Evolutionary conservation across 768 basidiomycete species (phyloP).

Genomic region (Suillus cothurnatus): DNA sequence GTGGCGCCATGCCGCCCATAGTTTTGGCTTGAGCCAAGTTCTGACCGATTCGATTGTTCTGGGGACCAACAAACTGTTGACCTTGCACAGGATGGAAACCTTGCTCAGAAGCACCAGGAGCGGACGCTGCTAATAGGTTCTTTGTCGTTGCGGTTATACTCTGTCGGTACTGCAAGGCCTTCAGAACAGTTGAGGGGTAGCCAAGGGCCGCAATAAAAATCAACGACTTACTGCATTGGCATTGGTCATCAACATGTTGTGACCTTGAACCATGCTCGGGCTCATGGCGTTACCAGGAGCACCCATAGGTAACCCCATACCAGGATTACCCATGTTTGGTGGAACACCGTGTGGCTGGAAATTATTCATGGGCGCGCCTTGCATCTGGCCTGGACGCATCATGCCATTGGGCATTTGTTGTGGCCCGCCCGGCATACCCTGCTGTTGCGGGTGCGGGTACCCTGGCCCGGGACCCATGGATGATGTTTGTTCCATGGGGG

Average conservation of each 20-base stretch:
- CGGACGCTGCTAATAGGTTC: constrained; percentile 25
- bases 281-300: constrained; percentile 34
- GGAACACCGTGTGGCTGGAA: constrained; percentile 34
- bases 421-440: constrained; percentile 36
- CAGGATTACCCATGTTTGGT: constrained; percentile 30
- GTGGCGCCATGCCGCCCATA: constrained; percentile 52
- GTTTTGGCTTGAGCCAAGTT: constrained; percentile 32
- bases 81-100: constrained; percentile 40
- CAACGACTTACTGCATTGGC: constrained; percentile 21
- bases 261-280: constrained; percentile 38
- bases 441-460: constrained; percentile 37
- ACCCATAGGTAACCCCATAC: constrained; percentile 37
- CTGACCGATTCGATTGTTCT: constrained; percentile 34
- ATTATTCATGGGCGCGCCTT: constrained; percentile 35
- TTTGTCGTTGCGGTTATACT: constrained; percentile 40
- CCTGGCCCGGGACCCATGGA: constrained; percentile 37
- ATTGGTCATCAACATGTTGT: constrained; percentile 37
- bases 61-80: constrained; percentile 37
- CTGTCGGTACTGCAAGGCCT: constrained; percentile 39
- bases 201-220: background rate
- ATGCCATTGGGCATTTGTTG: constrained; percentile 45
- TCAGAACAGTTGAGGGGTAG: constrained; percentile 15
- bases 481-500: constrained; percentile 43
- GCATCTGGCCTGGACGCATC: constrained; percentile 37
- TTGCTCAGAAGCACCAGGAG: constrained; percentile 41